Evolutionary conservation across 257 asterid genomes (phyloP).

Genomic region (Mitragyna speciosa): DNA sequence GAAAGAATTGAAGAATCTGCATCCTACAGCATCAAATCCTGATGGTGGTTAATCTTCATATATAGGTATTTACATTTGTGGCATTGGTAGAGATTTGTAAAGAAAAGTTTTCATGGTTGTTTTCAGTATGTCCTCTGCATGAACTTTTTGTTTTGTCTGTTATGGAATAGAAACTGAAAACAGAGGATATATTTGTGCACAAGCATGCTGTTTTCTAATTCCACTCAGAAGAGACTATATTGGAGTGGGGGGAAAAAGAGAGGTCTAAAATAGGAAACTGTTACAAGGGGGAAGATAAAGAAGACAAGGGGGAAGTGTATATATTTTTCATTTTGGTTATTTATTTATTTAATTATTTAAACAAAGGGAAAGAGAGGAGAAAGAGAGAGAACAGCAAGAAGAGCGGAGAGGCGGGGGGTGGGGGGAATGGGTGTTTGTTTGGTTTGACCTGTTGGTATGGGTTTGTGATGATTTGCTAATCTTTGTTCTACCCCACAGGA

Average conservation of each 20-base stretch:
- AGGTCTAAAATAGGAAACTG: no score
- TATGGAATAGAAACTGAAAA: background rate
- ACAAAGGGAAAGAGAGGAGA: no score
- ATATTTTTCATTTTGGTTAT: no score
- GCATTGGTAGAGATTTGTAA: background rate
- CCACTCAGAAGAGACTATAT: no score
- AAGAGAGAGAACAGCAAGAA: no score
- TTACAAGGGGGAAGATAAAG: no score
- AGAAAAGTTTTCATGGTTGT: background rate
- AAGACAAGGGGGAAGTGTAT: no score
- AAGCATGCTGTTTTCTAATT: no score
- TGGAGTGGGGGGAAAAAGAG: no score
- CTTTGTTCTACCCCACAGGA: constrained; percentile 21
- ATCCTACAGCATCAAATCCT: constrained; percentile 47
- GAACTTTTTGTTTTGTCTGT: constrained; percentile 15
- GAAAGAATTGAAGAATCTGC: constrained; percentile 57
- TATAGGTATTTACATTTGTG: constrained; percentile 1
- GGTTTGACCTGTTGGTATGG: background rate
- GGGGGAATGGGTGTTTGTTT: background rate
- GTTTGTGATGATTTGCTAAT: background rate
- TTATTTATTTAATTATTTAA: no score
- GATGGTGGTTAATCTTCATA: constrained; percentile 38
- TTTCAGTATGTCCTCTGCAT: constrained; percentile 8
- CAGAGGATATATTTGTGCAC: background rate
- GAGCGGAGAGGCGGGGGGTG: no score